These are phyloP conservation scores for Ramaria rubella DNA, from an alignment of 768 basidiomycete genomes.

Conservation along the genomic window DNA sequence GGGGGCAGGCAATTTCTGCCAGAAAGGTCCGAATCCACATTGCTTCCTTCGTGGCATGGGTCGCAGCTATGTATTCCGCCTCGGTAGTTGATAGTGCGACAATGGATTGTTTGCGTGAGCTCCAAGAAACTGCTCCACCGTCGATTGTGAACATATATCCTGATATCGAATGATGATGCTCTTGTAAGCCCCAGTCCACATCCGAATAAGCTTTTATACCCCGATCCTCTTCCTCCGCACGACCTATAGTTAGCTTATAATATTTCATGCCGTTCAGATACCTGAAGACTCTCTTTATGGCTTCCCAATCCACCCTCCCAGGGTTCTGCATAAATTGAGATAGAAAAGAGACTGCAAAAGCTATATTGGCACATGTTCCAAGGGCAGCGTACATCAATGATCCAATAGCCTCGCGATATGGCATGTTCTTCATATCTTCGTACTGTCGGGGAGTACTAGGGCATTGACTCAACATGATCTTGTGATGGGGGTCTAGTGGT, in stretches of 20 bases:
- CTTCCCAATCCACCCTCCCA: slow-evolving; percentile 29
- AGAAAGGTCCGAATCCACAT: slow-evolving; percentile 19
- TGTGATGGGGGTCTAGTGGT: neutral
- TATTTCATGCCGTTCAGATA: slow-evolving; percentile 33
- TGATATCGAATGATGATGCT: slow-evolving; percentile 22
- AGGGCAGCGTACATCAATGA: too few relatives aligned
- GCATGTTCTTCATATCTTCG: slow-evolving; percentile 5
- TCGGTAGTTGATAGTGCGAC: too few relatives aligned
- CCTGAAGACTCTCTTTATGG: slow-evolving; percentile 32
- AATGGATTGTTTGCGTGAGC: slow-evolving; percentile 31
- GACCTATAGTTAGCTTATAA: slow-evolving; percentile 23
- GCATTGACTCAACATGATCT: neutral
- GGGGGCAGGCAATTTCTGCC: slow-evolving; percentile 10
- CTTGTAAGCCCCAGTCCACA: slow-evolving; percentile 26
- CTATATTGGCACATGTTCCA: neutral
- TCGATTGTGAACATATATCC: slow-evolving; percentile 28
- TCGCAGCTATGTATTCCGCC: slow-evolving; percentile 37
- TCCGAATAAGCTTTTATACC: slow-evolving; percentile 24
- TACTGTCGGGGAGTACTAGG: neutral
- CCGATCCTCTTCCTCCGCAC: neutral
- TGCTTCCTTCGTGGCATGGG: too few relatives aligned
- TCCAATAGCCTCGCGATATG: slow-evolving; percentile 26
- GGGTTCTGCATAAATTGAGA: too few relatives aligned
- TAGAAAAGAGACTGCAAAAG: slow-evolving; percentile 23
- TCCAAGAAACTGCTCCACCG: slow-evolving; percentile 36